A percentile compares a stretch with the other conserved stretches of the same genome.
These are phyloP conservation scores for Vaccinium vitisidaea DNA, from an alignment of 148 eudicot genomes.

Conservation along the genomic window DNA sequence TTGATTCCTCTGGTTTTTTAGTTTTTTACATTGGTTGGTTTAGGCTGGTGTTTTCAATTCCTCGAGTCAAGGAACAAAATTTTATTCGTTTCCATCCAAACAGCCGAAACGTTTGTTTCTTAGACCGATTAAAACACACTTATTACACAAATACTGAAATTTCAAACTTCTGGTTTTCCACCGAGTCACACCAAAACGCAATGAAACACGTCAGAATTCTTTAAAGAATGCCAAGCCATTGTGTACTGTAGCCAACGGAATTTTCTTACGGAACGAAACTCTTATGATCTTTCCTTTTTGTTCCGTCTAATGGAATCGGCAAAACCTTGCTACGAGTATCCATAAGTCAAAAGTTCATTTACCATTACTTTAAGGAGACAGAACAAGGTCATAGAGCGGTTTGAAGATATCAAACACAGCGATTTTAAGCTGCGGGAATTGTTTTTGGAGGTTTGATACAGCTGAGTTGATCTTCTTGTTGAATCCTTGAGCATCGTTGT, in stretches of 20 bases:
- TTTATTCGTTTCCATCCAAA: too few species aligned
- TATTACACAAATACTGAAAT: too few species aligned
- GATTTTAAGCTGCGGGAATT: slow-evolving; percentile 67
- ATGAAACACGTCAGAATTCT: too few species aligned
- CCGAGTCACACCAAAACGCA: too few species aligned
- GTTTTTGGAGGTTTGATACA: slow-evolving; percentile 49
- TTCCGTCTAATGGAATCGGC: not conserved
- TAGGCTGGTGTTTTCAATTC: not conserved
- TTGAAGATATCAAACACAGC: slow-evolving; percentile 79
- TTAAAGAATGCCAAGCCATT: not conserved
- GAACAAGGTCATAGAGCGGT: slow-evolving; percentile 69
- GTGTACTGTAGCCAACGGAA: not conserved
- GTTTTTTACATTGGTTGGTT: not conserved
- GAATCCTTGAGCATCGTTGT: slow-evolving; percentile 65
- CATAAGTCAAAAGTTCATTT: not conserved
- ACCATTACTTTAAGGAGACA: slow-evolving; percentile 43
- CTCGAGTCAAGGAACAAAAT: not conserved
- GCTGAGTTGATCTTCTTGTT: slow-evolving; percentile 81
- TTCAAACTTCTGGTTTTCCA: too few species aligned
- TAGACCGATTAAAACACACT: too few species aligned
- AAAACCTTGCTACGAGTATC: not conserved
- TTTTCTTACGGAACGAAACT: not conserved
- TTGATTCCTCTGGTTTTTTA: too few species aligned
- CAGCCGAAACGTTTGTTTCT: too few species aligned
- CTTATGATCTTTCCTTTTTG: not conserved